Base-by-base conservation (phyloP, 225 moss, liverwort and hornwort genomes). In the Marchantia paleacea region DNA sequence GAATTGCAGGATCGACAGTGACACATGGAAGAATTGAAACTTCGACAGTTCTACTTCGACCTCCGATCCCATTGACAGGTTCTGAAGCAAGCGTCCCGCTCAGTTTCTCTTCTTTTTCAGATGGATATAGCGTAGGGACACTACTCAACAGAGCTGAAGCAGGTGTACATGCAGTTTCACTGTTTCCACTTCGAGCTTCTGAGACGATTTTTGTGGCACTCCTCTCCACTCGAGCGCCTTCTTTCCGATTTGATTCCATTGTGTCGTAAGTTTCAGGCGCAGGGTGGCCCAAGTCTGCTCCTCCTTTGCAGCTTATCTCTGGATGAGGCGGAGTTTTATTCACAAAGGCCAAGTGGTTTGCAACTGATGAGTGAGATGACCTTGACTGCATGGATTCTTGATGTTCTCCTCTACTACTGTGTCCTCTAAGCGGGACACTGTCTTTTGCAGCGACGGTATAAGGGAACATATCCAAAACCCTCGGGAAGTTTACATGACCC, bases 361-460 rank as follows among this genome's bases (percentile, higher is more conserved):
- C 85, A 75, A 75, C 80, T 76, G 87, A 87, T 78, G 89, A 88
- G 78, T 87, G 54, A 80, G 79, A 77, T 77, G 86, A 82, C 76
- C 88, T 85, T 76, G 81, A 78, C 76, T 89, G 89, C 72, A 87
- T 78, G 72, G 89, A 80, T 61, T 86, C 84, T 77, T 78, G 82
- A 47, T 82, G 66, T 55, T 75, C 76, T 84, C 85, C 81, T 48
- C 80, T 83, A 75, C 77, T 81, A 61, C 61, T 54, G 22, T 81
- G 81, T 26, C 55, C 74, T 81, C 60, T 93, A 77, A 73, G 83
- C 28, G 85, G 73, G 55, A 81, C 72, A 53, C 82, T 85, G 75
- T 89, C 91, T 91, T 92, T 88, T 80, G 93, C 93, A 88, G 93
- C 91, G 83, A 94, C 87, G 72, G 96, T 97, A 72, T 90, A 97